Evolutionary conservation across 2,329 filamentous ascomycete genomes (phyloP).

Genomic region (Lachnellula arida): DNA sequence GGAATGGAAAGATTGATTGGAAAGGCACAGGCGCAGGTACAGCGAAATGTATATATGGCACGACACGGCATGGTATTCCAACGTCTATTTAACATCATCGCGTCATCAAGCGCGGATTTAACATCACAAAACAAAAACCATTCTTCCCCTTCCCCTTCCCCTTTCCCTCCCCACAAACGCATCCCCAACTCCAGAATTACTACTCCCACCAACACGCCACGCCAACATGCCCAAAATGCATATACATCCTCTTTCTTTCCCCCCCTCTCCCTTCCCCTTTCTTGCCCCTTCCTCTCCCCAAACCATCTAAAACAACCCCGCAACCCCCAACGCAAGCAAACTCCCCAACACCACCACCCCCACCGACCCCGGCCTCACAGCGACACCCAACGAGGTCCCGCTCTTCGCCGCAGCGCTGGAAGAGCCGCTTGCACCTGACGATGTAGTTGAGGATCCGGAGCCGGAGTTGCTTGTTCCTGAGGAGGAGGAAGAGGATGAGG

Average conservation of each 20-base stretch:
- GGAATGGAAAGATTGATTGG: no score
- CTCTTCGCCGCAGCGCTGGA: background rate
- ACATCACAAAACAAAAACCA: background rate
- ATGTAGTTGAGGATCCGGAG: background rate
- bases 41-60: background rate
- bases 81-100: background rate
- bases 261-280: background rate
- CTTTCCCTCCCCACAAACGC: background rate
- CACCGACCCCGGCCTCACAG: background rate
- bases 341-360: background rate
- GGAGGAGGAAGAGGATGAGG: background rate
- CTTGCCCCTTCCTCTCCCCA: no score
- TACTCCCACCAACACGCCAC: background rate
- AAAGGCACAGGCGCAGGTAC: background rate
- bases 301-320: background rate
- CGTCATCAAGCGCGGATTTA: conserved; percentile 7
- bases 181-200: no score
- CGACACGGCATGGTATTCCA: background rate
- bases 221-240: background rate
- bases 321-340: background rate
- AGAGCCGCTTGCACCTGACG: background rate
- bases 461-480: conserved; percentile 2
- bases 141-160: no score
- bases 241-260: background rate
- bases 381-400: background rate